These are phyloP conservation scores for Saussurea involucrata DNA, from an alignment of 129 eudicot species.

Conservation along the genomic window DNA sequence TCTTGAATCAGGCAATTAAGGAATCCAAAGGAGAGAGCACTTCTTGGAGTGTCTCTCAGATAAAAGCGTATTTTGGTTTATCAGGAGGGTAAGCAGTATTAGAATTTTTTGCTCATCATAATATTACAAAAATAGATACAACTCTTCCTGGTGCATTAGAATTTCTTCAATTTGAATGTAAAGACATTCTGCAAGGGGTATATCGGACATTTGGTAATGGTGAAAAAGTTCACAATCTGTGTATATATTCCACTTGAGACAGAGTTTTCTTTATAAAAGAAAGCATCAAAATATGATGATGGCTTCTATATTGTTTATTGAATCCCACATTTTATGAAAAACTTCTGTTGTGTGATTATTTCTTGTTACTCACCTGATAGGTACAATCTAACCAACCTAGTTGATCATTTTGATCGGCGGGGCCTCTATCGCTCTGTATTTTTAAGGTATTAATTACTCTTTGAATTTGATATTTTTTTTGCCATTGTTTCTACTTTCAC, in stretches of 20 bases:
- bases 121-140: no score
- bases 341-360: neutral
- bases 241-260: neutral
- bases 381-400: constrained; percentile 72
- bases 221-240: neutral
- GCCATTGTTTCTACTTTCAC: neutral
- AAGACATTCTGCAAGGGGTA: neutral
- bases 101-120: no score
- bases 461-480: neutral
- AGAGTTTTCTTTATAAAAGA: neutral
- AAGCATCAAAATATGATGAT: neutral
- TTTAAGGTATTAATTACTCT: constrained; percentile 49
- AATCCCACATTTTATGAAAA: neutral
- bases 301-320: neutral
- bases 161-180: neutral
- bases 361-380: constrained; percentile 26
- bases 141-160: neutral
- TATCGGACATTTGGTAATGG: neutral
- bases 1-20: constrained; percentile 74
- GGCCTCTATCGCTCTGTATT: constrained; percentile 93
- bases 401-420: constrained; percentile 85
- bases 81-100: constrained; percentile 83
- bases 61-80: constrained; percentile 94
- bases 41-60: constrained; percentile 87
- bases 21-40: constrained; percentile 61